A percentile compares a stretch with the other conserved stretches of the same genome.
Conservation (phyloP, 768 basidiomycete species). For the Mycena chlorophos region DNA sequence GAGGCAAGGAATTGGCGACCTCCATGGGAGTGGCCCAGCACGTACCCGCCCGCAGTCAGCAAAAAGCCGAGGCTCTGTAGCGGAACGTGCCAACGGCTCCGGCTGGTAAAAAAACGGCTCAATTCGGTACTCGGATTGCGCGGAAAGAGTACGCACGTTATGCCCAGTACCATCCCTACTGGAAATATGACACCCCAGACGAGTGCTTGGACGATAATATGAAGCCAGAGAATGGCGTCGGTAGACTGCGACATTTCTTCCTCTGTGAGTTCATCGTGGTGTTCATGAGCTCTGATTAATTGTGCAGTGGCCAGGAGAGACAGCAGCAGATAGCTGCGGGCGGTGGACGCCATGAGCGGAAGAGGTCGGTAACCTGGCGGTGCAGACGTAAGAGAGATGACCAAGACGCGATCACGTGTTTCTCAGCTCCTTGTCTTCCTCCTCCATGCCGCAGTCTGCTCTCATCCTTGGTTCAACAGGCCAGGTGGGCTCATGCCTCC, state of each 20-base stretch:
- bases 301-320: slow-evolving; percentile 19
- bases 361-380: not conserved
- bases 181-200: slow-evolving; percentile 91
- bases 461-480: slow-evolving; percentile 78
- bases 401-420: not conserved
- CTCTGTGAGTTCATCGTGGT: slow-evolving; percentile 64
- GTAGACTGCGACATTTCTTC: slow-evolving; percentile 65
- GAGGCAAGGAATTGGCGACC: slow-evolving; percentile 77
- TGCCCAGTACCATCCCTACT: slow-evolving; percentile 74
- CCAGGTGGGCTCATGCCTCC: slow-evolving; percentile 59
- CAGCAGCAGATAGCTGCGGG: slow-evolving; percentile 16
- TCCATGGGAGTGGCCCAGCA: slow-evolving; percentile 84
- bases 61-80: slow-evolving; percentile 74
- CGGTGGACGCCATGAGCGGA: slow-evolving; percentile 6
- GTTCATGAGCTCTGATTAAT: slow-evolving; percentile 52
- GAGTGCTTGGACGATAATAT: slow-evolving; percentile 73
- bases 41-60: slow-evolving; percentile 69
- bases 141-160: slow-evolving; percentile 36
- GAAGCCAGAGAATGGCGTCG: slow-evolving; percentile 79
- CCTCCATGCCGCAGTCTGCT: slow-evolving; percentile 44
- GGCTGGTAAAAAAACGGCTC: slow-evolving; percentile 19
- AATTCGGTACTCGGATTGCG: not conserved
- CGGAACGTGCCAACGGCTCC: slow-evolving; percentile 90
- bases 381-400: slow-evolving; percentile 1
- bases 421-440: not conserved